Evolutionary conservation across 768 basidiomycete species (phyloP).

Genomic region (Cantharellus anzutake): DNA sequence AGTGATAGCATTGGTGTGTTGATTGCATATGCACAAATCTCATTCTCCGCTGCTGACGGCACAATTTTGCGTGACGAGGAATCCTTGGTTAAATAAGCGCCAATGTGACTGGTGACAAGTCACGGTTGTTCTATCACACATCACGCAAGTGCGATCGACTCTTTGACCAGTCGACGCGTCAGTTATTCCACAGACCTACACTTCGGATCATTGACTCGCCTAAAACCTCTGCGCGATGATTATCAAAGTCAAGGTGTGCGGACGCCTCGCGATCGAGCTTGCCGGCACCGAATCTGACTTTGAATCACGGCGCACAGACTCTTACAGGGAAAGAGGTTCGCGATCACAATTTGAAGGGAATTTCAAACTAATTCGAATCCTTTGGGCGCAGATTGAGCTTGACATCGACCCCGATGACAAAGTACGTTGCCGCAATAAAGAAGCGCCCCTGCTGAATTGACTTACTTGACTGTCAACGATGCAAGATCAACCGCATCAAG

Average conservation of each 20-base stretch:
- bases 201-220: no score
- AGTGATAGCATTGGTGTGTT: no score
- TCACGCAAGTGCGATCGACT: no score
- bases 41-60: no score
- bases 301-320: slow-evolving; percentile 33
- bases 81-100: no score
- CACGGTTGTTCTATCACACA: no score
- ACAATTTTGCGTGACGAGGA: no score
- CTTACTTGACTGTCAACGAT: not conserved
- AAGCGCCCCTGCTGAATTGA: not conserved
- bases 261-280: slow-evolving; percentile 2
- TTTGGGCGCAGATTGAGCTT: slow-evolving; percentile 54
- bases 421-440: slow-evolving; percentile 24
- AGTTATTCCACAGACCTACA: no score
- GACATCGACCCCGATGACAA: slow-evolving; percentile 84
- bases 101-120: no score
- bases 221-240: slow-evolving; percentile 28
- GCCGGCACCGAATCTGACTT: slow-evolving; percentile 1
- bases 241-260: slow-evolving; percentile 73
- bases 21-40: no score
- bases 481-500: slow-evolving; percentile 81
- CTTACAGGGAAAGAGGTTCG: slow-evolving; percentile 91
- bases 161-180: no score
- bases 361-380: not conserved
- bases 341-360: not conserved